Evolutionary conservation across 495 filamentous ascomycete species (phyloP), one percentile per base, ranked within the genome.

Genomic region (Penicillium robsamsonii): DNA sequence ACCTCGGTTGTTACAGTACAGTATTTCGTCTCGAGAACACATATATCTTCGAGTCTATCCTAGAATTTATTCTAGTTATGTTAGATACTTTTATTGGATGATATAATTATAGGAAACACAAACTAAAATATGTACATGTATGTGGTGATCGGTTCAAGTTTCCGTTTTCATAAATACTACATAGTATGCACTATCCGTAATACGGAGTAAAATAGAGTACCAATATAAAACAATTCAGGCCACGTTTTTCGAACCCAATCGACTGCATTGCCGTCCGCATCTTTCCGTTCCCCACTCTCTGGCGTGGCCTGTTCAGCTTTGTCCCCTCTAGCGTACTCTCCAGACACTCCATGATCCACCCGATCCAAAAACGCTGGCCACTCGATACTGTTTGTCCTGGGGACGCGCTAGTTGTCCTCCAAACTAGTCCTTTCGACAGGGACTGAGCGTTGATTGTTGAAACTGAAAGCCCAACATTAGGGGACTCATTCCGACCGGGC

Each of bases 221-320:
- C 51, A 29, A 25, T 54, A 15, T 22, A 35, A 27, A 45, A 50
- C 44, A 52, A 60, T 59, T 68, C 43, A 54, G 52, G 70, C 72
- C 72, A 75, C 72, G 72, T 75, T 75, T 73, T 71, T 64, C 44
- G 62, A 65, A 65, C 60, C 69, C 65, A 68, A 69, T 70, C 69
- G 72, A 69, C 49, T 73, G 70, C 71, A 73, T 72, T 74, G 62
- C 68, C 68, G 71, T 71, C 70, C 70, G 70, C 66, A 58, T 70
- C 66, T 71, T 72, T 73, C 72, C 70, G 72, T 46, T 60, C 63
- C 63, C 59, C 61, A 53, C 53, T 63, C 17, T 33, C 51, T 55
- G 48, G 54, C 53, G 43, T 59, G 60, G 47, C 51, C 45, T 31
- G 41, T 51, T 62, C 53, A 52, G 41, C 29, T 53, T 42, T 38